Evolutionary conservation across 2,329 filamentous ascomycete genomes (phyloP), one percentile per base, ranked within the genome.

Genomic region (Nothophoma quercina): DNA sequence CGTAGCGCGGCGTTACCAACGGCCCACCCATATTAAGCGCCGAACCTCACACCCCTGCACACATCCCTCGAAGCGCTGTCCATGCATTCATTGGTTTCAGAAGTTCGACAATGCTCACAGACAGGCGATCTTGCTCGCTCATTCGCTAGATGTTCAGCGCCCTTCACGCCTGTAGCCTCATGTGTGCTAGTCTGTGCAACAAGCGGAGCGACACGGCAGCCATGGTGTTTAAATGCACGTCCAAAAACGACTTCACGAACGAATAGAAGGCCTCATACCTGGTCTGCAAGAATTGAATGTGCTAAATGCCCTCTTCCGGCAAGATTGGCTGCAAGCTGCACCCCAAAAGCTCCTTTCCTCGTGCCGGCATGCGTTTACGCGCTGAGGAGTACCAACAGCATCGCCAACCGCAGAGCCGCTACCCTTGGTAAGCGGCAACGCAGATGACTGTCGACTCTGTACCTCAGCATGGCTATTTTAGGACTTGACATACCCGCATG

Each of bases 291-390:
- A 21, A 2, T 22, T 12, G 21, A 25, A 7, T 15, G 22, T 43
- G 33, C 38, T 38, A 38, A 39, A 53, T 44, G 29, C 18, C 50
- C n/a, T 22, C 39, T 39, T 32, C 23, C 18, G 33, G 50, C 10
- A 48, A 38, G 18, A 34, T 48, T 33, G 39, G 50, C 32, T 43
- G 33, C 44, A 32, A 12, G 33, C 2, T 22, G 15, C n/a, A 39
- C 28, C 29, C 50, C n/a, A 34, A 34, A 53, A 19, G 9, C 21
- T 35, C 30, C 16, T 32, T 32, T 28, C 22, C 22, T 19, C 26
- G 38, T 47, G 38, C 50, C 50, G 43, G 35, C 25, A 53, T 53
- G 50, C 50, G 43, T 34, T 51, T 72, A 72, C 62, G 68, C 70
- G 69, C 70, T 62, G 62, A 44, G 44, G 54, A 60, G 12, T 29